Evolutionary conservation across 352 stramenopile species (phyloP).

Genomic region (Pythium inflatum): DNA sequence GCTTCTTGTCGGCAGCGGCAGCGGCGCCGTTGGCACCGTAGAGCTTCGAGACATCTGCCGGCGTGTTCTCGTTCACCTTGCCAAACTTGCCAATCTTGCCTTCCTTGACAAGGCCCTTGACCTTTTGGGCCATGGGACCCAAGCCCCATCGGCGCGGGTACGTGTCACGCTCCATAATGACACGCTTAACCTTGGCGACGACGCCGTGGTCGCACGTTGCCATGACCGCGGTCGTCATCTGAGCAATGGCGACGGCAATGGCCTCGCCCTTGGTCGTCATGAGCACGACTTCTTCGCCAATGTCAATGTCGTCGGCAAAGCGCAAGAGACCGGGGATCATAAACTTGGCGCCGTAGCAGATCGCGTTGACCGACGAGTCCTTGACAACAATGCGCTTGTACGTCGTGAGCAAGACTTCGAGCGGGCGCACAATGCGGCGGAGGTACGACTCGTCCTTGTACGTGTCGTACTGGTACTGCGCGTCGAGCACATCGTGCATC

Average conservation of each 20-base stretch:
- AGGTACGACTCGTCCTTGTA: constrained; percentile 99
- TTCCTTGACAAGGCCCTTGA: constrained; percentile 98
- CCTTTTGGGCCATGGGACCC: constrained; percentile 98
- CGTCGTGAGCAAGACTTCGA: constrained; percentile 98
- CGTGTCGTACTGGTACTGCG: constrained; percentile 98
- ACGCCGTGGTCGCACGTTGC: constrained; percentile 99
- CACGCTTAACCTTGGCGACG: constrained; percentile 99
- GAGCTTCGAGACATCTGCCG: constrained; percentile 71
- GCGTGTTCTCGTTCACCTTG: constrained; percentile 89
- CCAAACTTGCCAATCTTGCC: constrained; percentile 91
- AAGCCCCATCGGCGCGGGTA: constrained; percentile 99
- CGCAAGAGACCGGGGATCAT: constrained; percentile 99
- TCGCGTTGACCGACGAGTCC: constrained; percentile 99
- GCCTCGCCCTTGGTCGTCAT: constrained; percentile 99
- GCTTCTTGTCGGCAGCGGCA: constrained; percentile 41
- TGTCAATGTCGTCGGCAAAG: constrained; percentile 99
- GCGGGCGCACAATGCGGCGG: constrained; percentile 96
- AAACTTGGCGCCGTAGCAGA: constrained; percentile 99
- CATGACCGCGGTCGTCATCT: constrained; percentile 99
- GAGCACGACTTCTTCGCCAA: constrained; percentile 98
- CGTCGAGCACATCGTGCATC: constrained; percentile 99
- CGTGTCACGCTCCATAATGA: constrained; percentile 99
- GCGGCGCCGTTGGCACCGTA: constrained; percentile 59
- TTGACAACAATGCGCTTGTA: constrained; percentile 99
- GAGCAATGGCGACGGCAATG: constrained; percentile 98